A percentile compares a stretch with the other conserved stretches of the same genome.
These are phyloP conservation scores for Coemansia guatemalensis DNA, from an alignment of 192 early-diverging fungal species.

Conservation along the genomic window DNA sequence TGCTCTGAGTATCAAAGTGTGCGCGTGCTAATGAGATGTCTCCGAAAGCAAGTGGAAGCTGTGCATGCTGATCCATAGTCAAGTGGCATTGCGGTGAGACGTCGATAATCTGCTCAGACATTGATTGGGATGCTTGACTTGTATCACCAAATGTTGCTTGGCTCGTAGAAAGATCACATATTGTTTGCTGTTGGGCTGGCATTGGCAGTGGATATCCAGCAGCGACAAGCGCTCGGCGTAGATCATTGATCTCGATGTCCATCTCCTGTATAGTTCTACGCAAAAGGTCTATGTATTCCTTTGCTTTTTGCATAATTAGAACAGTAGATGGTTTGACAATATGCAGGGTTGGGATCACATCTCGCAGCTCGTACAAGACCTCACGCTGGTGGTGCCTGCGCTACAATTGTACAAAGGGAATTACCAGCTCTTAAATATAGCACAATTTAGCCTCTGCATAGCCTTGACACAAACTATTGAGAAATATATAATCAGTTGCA, in stretches of 20 bases:
- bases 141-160: constrained; percentile 28
- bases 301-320: constrained; percentile 57
- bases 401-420: constrained; percentile 13
- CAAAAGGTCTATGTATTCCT: constrained; percentile 54
- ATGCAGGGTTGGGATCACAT: constrained; percentile 51
- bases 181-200: constrained; percentile 34
- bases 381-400: constrained; percentile 55
- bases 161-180: constrained; percentile 26
- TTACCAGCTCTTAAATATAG: not conserved
- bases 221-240: constrained; percentile 51
- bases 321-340: constrained; percentile 54
- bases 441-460: not conserved
- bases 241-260: constrained; percentile 51
- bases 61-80: constrained; percentile 30
- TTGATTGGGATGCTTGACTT: constrained; percentile 25
- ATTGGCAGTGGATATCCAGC: constrained; percentile 52
- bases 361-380: constrained; percentile 53
- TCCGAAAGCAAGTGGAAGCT: constrained; percentile 31
- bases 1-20: constrained; percentile 32
- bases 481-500: not conserved
- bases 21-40: constrained; percentile 35
- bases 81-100: constrained; percentile 22
- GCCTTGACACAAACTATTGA: not conserved
- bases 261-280: constrained; percentile 49
- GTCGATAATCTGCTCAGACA: constrained; percentile 38